Evolutionary conservation across 352 stramenopile genomes (phyloP).

Genomic region (Phytophthora capsici): DNA sequence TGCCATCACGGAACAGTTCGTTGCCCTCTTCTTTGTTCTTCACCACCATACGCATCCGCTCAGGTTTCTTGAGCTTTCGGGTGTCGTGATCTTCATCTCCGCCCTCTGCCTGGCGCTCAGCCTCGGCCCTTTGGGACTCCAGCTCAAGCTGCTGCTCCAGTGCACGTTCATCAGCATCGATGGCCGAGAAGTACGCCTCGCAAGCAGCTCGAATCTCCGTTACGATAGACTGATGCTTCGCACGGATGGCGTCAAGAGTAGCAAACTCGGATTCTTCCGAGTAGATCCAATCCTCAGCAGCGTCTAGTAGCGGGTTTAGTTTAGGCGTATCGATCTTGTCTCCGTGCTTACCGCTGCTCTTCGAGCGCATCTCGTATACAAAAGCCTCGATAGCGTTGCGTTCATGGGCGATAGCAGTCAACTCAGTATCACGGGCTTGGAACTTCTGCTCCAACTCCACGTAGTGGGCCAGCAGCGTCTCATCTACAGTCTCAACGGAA

Average conservation of each 20-base stretch:
- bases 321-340: constrained; percentile 67
- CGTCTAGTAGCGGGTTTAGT: constrained; percentile 78
- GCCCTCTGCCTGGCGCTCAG: constrained; percentile 71
- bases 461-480: constrained; percentile 42
- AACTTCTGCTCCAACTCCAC: constrained; percentile 73
- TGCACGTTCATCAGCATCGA: constrained; percentile 64
- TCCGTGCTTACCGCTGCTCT: constrained; percentile 69
- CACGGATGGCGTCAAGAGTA: constrained; percentile 56
- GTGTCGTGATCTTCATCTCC: constrained; percentile 92
- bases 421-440: constrained; percentile 69
- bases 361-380: constrained; percentile 91
- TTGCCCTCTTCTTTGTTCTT: constrained; percentile 97
- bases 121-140: constrained; percentile 77
- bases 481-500: constrained; percentile 28
- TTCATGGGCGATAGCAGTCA: constrained; percentile 78
- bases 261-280: constrained; percentile 86
- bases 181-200: constrained; percentile 72
- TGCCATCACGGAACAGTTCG: constrained; percentile 93
- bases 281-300: constrained; percentile 93
- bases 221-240: constrained; percentile 67
- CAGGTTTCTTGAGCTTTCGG: constrained; percentile 92
- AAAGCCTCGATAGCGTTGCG: constrained; percentile 92
- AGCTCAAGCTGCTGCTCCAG: constrained; percentile 80
- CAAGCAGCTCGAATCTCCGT: constrained; percentile 57
- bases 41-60: constrained; percentile 93